phyloP scores from a whole-genome alignment of 768 basidiomycete genomes.

The Russula sp. region DNA sequence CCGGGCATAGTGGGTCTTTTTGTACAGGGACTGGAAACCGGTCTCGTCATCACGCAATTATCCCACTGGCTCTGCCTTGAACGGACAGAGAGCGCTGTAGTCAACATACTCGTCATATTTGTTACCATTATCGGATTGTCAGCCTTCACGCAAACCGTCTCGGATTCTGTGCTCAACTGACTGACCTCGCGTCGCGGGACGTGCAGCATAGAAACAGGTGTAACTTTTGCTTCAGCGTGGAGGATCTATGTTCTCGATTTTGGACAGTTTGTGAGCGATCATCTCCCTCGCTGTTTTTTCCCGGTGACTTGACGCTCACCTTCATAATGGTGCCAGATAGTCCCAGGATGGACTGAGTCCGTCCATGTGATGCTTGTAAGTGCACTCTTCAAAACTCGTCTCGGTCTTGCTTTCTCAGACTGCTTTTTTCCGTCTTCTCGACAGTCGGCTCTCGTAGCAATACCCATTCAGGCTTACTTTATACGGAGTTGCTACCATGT shows the following conservation, averaged over 20 bases:
- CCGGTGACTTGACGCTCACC: neutral
- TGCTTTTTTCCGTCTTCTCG: neutral
- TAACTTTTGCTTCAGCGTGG: constrained; percentile 12
- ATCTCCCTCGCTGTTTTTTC: neutral
- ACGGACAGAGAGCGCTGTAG: neutral
- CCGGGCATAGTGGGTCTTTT: constrained; percentile 15
- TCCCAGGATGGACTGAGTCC: constrained; percentile 1
- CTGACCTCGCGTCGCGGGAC: neutral
- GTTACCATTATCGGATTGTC: constrained; percentile 14
- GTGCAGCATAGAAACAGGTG: constrained; percentile 4
- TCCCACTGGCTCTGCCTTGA: constrained; percentile 10
- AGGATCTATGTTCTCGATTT: constrained; percentile 6
- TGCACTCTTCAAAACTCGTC: neutral
- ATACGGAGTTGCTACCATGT: constrained; percentile 15
- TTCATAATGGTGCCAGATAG: neutral
- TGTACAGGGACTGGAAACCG: constrained; percentile 14
- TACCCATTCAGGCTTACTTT: constrained; percentile 15
- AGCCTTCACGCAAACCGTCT: neutral
- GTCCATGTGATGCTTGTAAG: constrained; percentile 13
- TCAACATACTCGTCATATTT: constrained; percentile 5
- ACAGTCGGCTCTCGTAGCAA: constrained; percentile 4
- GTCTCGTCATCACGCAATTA: constrained; percentile 14
- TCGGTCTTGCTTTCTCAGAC: neutral
- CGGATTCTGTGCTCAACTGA: neutral
- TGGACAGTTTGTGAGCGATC: constrained; percentile 1